Percentiles rank a stretch among this genome's conserved stretches.
phyloP scores from a whole-genome alignment of 495 filamentous ascomycete species.

The Neurospora sp. region DNA sequence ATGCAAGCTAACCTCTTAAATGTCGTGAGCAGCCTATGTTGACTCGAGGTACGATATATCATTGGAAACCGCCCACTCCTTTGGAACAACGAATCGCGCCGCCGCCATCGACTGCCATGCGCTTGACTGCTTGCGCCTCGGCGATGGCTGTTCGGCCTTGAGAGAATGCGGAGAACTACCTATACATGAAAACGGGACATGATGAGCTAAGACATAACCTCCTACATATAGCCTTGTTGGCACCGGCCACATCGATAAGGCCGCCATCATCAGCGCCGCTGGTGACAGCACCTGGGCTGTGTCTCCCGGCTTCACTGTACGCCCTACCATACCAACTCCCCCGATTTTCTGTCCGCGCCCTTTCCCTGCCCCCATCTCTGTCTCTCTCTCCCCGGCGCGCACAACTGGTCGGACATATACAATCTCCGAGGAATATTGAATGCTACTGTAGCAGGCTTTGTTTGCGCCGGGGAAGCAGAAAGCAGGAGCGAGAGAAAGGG shows the following conservation, averaged over 20 bases:
- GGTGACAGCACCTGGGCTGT: conserved; percentile 78
- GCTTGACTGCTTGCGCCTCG: not conserved
- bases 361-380: not conserved
- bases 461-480: not conserved
- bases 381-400: not conserved
- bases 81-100: not conserved
- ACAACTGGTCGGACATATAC: not conserved
- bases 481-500: not conserved
- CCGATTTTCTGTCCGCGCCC: not conserved
- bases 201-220: not conserved
- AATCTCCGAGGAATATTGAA: not conserved
- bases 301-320: conserved; percentile 61
- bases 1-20: conserved; percentile 24
- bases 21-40: conserved; percentile 34
- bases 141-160: not conserved
- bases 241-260: conserved; percentile 75
- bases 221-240: conserved; percentile 58
- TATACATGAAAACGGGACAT: not conserved
- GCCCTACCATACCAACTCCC: conserved; percentile 14
- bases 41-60: conserved; percentile 33
- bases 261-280: conserved; percentile 71
- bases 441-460: not conserved
- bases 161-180: not conserved
- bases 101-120: not conserved
- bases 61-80: not conserved